Evolutionary conservation across 164 flowering plant genomes (phyloP).

Genomic region (Liriodendron chinense): DNA sequence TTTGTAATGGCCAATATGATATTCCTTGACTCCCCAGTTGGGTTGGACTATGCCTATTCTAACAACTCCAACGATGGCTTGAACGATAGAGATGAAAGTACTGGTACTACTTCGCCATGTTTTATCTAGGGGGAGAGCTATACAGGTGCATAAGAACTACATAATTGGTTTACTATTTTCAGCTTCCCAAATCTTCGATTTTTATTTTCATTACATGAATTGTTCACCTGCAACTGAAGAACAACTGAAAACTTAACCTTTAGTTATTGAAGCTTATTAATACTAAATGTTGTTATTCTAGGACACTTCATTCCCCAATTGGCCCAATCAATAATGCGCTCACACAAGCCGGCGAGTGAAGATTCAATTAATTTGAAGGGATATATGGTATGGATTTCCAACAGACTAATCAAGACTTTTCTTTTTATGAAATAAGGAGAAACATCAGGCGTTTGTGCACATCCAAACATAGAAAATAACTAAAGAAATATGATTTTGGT

Average conservation of each 20-base stretch:
- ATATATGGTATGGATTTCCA: slow-evolving; percentile 54
- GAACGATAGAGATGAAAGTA: slow-evolving; percentile 69
- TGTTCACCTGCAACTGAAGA: too few species aligned
- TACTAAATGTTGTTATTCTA: slow-evolving; percentile 19
- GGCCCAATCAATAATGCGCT: slow-evolving; percentile 67
- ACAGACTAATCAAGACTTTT: neutral
- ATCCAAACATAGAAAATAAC: neutral
- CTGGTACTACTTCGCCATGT: slow-evolving; percentile 40
- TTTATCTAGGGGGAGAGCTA: slow-evolving; percentile 75
- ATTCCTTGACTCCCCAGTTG: slow-evolving; percentile 83
- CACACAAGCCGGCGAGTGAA: slow-evolving; percentile 33
- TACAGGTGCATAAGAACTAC: slow-evolving; percentile 45
- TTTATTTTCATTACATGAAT: neutral
- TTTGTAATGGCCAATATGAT: slow-evolving; percentile 76
- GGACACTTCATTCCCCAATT: slow-evolving; percentile 98
- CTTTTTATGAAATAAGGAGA: neutral
- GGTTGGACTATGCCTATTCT: slow-evolving; percentile 84
- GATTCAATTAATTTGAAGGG: slow-evolving; percentile 71
- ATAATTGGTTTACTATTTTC: neutral
- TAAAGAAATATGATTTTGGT: too few species aligned
- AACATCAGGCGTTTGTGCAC: too few species aligned
- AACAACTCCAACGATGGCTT: slow-evolving; percentile 58
- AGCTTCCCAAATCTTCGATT: neutral
- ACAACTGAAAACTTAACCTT: too few species aligned
- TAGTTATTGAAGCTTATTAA: neutral